These are phyloP conservation scores for Diaporthe sp. DNA, from an alignment of 2,329 filamentous ascomycete species.

Conservation along the genomic window DNA sequence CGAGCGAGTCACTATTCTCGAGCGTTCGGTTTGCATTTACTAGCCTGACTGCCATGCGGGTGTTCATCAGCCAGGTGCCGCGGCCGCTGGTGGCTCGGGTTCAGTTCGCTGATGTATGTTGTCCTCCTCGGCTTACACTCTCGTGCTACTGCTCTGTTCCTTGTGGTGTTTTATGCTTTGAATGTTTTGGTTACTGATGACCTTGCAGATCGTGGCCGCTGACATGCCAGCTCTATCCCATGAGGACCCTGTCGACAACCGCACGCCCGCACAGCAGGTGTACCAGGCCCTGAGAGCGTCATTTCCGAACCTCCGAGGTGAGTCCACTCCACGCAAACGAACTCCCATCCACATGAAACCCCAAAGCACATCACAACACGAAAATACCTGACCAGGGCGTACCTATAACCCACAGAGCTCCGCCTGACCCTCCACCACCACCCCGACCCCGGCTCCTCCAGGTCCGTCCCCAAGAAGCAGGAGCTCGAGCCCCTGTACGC, in stretches of 20 bases:
- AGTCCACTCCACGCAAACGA: neutral
- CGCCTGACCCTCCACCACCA: slow-evolving; percentile 18
- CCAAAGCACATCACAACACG: neutral
- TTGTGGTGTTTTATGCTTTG: neutral
- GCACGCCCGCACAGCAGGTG: neutral
- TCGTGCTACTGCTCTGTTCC: neutral
- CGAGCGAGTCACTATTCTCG: slow-evolving; percentile 26
- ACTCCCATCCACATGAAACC: too few relatives aligned
- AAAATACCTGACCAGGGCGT: neutral
- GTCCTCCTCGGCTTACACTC: neutral
- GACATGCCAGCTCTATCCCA: neutral
- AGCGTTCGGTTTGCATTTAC: slow-evolving; percentile 19
- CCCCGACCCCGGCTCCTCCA: too few relatives aligned
- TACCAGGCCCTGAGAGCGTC: neutral
- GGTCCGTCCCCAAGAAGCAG: neutral
- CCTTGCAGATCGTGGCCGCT: neutral
- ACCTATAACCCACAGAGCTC: neutral
- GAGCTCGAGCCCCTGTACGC: slow-evolving; percentile 10
- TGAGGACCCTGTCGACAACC: neutral
- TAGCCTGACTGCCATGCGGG: neutral
- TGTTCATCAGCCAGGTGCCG: slow-evolving; percentile 9
- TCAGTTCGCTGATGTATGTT: slow-evolving; percentile 11
- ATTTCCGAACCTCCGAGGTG: slow-evolving; percentile 15
- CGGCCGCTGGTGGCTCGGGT: slow-evolving; percentile 4
- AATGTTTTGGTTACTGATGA: neutral